Evolutionary conservation across 306 rosid species (phyloP).

Genomic region (Sicyos baderoa): DNA sequence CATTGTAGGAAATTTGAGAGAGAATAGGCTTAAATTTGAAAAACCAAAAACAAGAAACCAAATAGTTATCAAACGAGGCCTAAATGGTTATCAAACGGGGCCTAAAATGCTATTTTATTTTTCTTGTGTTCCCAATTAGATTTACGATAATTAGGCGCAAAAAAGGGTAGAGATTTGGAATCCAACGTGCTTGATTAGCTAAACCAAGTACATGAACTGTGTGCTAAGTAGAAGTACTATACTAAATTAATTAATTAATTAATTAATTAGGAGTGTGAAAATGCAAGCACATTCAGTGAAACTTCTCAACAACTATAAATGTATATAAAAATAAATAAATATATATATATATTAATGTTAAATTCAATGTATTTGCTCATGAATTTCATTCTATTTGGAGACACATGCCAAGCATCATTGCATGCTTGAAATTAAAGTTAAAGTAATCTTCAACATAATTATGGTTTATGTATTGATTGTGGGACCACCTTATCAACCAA

Average conservation of each 20-base stretch:
- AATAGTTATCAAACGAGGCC: too few species aligned
- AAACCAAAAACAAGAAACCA: too few species aligned
- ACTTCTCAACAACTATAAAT: not conserved
- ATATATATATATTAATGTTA: too few species aligned
- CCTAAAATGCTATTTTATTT: too few species aligned
- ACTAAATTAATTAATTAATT: not conserved
- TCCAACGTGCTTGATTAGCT: slow-evolving; percentile 9
- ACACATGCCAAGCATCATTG: not conserved
- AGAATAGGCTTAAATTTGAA: too few species aligned
- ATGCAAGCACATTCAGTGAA: slow-evolving; percentile 6
- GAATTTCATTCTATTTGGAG: not conserved
- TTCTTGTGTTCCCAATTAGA: too few species aligned
- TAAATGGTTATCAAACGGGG: too few species aligned
- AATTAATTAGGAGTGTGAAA: not conserved
- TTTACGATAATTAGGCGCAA: not conserved
- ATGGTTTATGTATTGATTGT: not conserved
- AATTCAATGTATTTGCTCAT: slow-evolving; percentile 11
- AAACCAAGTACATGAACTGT: slow-evolving; percentile 13
- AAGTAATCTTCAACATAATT: slow-evolving; percentile 1
- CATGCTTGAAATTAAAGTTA: not conserved
- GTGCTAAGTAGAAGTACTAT: not conserved
- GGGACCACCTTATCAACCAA: not conserved
- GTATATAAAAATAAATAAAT: not conserved
- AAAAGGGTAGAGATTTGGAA: not conserved
- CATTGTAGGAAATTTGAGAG: too few species aligned